phyloP scores from a whole-genome alignment of 2,329 filamentous ascomycete species.

The Colletotrichum phormii region DNA sequence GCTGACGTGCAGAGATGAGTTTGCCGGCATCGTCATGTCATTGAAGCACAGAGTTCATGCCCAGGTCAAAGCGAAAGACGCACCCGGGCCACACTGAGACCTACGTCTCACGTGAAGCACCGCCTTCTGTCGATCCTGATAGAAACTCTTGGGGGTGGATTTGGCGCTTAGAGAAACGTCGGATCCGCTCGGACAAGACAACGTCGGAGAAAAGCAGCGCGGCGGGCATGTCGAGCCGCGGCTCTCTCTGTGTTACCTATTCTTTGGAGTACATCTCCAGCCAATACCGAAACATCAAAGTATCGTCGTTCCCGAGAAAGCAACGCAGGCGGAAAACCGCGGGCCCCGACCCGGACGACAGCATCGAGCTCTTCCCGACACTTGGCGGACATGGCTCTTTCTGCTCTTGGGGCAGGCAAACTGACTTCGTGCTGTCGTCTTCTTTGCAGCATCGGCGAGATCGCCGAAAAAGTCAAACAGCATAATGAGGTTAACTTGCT shows the following conservation, averaged over 20 bases:
- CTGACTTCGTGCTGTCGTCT: background rate
- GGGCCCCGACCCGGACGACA: background rate
- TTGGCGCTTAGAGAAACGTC: background rate
- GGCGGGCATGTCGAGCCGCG: background rate
- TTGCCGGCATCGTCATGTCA: background rate
- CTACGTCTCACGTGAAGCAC: constrained; percentile 16
- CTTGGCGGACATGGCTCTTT: background rate
- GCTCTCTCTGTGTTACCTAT: background rate
- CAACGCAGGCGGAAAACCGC: background rate
- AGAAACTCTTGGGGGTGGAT: background rate
- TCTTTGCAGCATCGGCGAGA: constrained; percentile 3
- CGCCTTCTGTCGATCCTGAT: constrained; percentile 21
- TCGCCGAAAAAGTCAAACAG: constrained; percentile 1
- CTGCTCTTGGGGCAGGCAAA: background rate
- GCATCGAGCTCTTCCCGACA: background rate
- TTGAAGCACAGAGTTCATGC: background rate
- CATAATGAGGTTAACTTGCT: constrained; percentile 10
- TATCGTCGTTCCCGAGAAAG: background rate
- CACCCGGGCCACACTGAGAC: background rate
- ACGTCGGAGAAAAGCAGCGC: background rate
- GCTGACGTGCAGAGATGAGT: background rate
- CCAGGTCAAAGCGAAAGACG: background rate
- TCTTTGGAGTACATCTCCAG: background rate
- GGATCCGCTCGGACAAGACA: background rate
- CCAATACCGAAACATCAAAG: background rate